Conservation (phyloP, 2,329 filamentous ascomycete genomes). For the Sclerotiophoma versabilis region DNA sequence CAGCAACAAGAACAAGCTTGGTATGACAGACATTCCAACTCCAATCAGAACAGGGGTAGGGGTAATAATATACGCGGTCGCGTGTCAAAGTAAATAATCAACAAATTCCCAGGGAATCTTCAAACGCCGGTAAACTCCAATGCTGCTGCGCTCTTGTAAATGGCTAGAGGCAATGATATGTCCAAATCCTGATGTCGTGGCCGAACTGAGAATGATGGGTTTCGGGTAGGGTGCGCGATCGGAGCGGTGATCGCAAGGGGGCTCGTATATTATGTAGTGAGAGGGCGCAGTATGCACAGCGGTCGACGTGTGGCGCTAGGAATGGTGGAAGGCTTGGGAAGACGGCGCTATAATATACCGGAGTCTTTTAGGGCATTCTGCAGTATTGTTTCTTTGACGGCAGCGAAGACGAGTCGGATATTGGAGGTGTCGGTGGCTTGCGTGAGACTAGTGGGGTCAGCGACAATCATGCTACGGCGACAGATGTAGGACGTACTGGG, state of each 20-base stretch:
- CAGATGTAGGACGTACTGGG: conserved; percentile 66
- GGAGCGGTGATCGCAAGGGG: conserved; percentile 41
- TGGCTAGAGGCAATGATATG: conserved; percentile 48
- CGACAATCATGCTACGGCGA: conserved; percentile 20
- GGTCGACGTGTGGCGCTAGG: conserved; percentile 33
- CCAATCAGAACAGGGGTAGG: conserved; percentile 5
- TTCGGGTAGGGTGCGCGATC: conserved; percentile 37
- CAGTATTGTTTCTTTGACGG: conserved; percentile 97
- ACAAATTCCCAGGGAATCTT: conserved; percentile 36
- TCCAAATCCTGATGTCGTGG: conserved; percentile 45
- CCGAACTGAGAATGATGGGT: conserved; percentile 34
- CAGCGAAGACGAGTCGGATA: conserved; percentile 95
- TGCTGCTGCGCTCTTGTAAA: conserved; percentile 49
- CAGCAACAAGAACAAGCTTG: conserved; percentile 3
- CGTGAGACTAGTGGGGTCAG: conserved; percentile 72
- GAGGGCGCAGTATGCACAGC: conserved; percentile 41
- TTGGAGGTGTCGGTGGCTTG: conserved; percentile 99
- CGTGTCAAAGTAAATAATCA: conserved; percentile 1
- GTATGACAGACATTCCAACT: conserved; percentile 11
- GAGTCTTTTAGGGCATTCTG: conserved; percentile 99
- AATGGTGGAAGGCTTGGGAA: conserved; percentile 1
- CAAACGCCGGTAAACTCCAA: conserved; percentile 47
- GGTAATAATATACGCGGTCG: conserved; percentile 16
- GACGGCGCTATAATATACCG: conserved; percentile 72
- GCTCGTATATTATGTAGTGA: conserved; percentile 47